Conservation (phyloP, 106 monocot species). For the Phalaenopsis aphrodite region DNA sequence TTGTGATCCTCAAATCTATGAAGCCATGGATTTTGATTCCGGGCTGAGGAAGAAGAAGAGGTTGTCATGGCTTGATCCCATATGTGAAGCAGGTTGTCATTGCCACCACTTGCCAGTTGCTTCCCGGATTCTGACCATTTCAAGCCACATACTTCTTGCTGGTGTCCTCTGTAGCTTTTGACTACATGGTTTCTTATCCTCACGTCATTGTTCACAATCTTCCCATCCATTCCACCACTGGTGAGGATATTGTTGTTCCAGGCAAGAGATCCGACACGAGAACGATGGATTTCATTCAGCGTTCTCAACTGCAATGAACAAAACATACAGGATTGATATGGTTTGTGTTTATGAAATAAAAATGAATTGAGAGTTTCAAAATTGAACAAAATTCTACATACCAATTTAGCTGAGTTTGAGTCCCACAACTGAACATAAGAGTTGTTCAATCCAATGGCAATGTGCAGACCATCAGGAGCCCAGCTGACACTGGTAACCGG, state of each 20-base stretch:
- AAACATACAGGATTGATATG: background rate
- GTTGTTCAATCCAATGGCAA: constrained; percentile 40
- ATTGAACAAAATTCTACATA: constrained; percentile 11
- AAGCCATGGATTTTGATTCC: constrained; percentile 14
- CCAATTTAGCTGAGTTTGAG: constrained; percentile 33
- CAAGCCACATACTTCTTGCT: constrained; percentile 20
- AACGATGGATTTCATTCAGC: constrained; percentile 14
- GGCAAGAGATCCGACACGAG: constrained; percentile 16
- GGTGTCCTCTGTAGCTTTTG: constrained; percentile 16
- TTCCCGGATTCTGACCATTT: constrained; percentile 24
- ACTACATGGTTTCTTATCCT: constrained; percentile 14
- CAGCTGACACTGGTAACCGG: constrained; percentile 57
- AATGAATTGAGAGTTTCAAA: background rate
- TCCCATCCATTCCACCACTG: constrained; percentile 22
- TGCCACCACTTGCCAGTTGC: constrained; percentile 51
- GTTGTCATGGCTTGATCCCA: constrained; percentile 40
- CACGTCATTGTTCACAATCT: constrained; percentile 27
- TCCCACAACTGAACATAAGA: constrained; percentile 48
- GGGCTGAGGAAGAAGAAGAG: background rate
- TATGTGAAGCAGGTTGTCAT: constrained; percentile 42
- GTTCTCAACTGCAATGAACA: constrained; percentile 13
- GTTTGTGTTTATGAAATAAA: background rate
- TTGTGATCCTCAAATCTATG: constrained; percentile 17
- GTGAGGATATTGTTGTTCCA: constrained; percentile 24
- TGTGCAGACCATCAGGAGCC: constrained; percentile 49